Base-by-base conservation (phyloP, 257 asterid species). In the Penstemon barbatus region DNA sequence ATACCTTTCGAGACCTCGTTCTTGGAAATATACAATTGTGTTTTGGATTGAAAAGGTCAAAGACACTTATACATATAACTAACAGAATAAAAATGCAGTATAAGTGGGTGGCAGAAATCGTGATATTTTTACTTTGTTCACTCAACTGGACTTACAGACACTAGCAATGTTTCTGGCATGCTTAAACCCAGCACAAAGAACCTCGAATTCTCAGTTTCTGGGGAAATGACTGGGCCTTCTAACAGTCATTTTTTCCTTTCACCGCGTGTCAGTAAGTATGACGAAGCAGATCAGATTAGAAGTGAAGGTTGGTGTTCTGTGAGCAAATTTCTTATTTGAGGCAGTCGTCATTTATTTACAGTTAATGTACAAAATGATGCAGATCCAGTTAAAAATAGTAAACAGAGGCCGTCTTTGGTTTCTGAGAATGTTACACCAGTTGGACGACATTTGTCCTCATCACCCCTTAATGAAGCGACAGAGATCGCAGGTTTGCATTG, bases 401-500 rank as follows among this genome's bases (percentile, higher is more conserved):
- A 74, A 54, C 71, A 51, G 51, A 68, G 74, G 74, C 40, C 69
- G 33, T 52, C 77, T 9, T 68, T 73, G 65, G 72, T 65, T 59
- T 52, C 69, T 25, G 79, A 74, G 61, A 57, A 71, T 79, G 78
- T 63, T 71, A 76, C 84, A 45, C 86, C 88, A 42, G 63, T 63
- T 63, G 75, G 76, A 54, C 77, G 61, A 72, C 71, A 72, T 77
- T 72, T 69, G 57, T 51, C 46, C 63, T 46, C 74, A 25, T 75
- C 88, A 46, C 78, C 75, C 3, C 55, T 44, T 71, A 49, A 72
- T 40, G 75, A 74, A 55, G 72, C 72, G 55, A 63, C 85, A 60
- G 71, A 51, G 13, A 58, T 58, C 66, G 40, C 82, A 77, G 92
- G 90, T 88, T 71, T 18, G 61, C 57, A 42, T 63, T 66, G 79